Evolutionary conservation across 2,329 filamentous ascomycete species (phyloP), one percentile per base, ranked within the genome.

Genomic region (Neofusicoccum ribis): DNA sequence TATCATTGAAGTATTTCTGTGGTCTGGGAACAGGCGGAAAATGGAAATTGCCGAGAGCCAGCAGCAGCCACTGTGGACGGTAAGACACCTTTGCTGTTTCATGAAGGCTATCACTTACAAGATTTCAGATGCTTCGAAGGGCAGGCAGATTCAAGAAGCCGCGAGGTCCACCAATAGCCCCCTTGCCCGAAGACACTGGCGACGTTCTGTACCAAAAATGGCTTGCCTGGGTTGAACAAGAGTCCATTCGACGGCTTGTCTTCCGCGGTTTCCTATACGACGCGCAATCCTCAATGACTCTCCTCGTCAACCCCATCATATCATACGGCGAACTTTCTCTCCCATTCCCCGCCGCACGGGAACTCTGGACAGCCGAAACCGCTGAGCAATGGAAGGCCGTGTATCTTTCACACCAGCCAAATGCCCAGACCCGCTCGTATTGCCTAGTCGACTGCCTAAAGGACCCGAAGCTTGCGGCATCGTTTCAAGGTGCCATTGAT

Each of bases 311-410:
- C 66, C 87, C 88, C 0, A 78, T 87, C 20, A 86, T 91, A 68
- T 89, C 89, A 0, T 92, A 91, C 70, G 83, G 88, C 0, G 90
- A 92, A 70, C 77, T 92, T 56, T 85, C 85, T 3, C 77, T 91
- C 2, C 88, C 89, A 1, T 75, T 92, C 0, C 89, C 90, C 0
- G 85, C 85, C 66, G 79, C 85, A 0, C 82, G 84, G 63, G 81
- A 84, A 12, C 74, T 92, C 1, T 93, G 90, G 90, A 82, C 86
- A 54, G 89, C 90, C 1, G 82, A 83, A 36, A 84, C 83, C 0
- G 88, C 89, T 1, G 72, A 79, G 17, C 84, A 87, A 67, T 92
- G 90, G 89, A 90, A 89, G 72, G 73, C 78, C 7, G 78, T 83
- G 1, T 90, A 86, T 68, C 75, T 90, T 3, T 80, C 71, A 67